A percentile compares a stretch with the other conserved stretches of the same genome.
Evolutionary conservation across 495 filamentous ascomycete genomes (phyloP).

Genomic region (Penicillium riverlandense): DNA sequence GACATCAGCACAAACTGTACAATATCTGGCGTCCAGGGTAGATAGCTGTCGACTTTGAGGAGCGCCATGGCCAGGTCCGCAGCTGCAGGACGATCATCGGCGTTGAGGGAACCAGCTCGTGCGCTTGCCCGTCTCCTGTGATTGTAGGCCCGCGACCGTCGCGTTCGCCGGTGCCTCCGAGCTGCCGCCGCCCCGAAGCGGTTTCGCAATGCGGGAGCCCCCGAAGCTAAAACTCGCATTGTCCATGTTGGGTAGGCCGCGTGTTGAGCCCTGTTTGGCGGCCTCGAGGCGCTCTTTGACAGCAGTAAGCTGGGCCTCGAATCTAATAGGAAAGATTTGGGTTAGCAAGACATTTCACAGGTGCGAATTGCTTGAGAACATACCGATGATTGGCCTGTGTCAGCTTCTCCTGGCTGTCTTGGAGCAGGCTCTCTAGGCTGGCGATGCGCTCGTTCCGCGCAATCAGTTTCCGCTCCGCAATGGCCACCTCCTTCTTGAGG

Average conservation of each 20-base stretch:
- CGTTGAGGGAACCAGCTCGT: conserved; percentile 46
- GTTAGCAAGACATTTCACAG: not conserved
- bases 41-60: conserved; percentile 10
- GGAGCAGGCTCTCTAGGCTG: conserved; percentile 81
- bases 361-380: conserved; percentile 16
- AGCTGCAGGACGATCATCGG: conserved; percentile 25
- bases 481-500: conserved; percentile 97
- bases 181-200: conserved; percentile 83
- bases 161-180: conserved; percentile 27
- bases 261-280: conserved; percentile 82
- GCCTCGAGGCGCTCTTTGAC: conserved; percentile 97
- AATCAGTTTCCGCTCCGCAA: conserved; percentile 93
- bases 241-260: conserved; percentile 62
- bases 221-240: conserved; percentile 66
- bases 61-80: conserved; percentile 12
- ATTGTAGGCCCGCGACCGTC: conserved; percentile 32
- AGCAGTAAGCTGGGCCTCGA: conserved; percentile 92
- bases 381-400: conserved; percentile 94
- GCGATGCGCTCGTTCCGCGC: conserved; percentile 95
- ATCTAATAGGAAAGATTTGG: conserved; percentile 45
- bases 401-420: conserved; percentile 96
- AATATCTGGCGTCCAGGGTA: conserved; percentile 12
- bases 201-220: conserved; percentile 86
- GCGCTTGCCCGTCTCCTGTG: conserved; percentile 42
- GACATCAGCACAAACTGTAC: conserved; percentile 18